phyloP scores from a whole-genome alignment of 2,329 filamentous ascomycete genomes.

The Alternaria triticimaculans region DNA sequence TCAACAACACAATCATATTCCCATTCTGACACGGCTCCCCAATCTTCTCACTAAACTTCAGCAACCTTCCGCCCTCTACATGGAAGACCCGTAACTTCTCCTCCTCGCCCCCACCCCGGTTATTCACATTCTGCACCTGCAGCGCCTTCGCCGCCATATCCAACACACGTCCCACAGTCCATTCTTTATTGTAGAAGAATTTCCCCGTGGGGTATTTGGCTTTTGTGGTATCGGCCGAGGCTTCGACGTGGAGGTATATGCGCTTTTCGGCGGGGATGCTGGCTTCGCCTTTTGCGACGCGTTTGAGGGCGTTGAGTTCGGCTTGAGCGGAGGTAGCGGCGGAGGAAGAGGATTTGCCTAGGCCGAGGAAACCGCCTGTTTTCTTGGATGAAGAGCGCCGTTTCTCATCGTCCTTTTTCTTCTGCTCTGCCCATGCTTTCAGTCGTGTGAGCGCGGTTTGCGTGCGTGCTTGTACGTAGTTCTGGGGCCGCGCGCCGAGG shows the following conservation, averaged over 20 bases:
- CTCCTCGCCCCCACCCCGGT: slow-evolving; percentile 75
- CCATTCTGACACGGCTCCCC: slow-evolving; percentile 76
- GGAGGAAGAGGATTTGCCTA: slow-evolving; percentile 28
- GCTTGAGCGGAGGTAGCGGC: slow-evolving; percentile 67
- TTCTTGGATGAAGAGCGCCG: slow-evolving; percentile 27
- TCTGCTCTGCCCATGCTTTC: slow-evolving; percentile 79
- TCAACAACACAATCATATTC: slow-evolving; percentile 86
- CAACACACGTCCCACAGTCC: slow-evolving; percentile 85
- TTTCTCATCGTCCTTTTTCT: slow-evolving; percentile 75
- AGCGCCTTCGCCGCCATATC: slow-evolving; percentile 78
- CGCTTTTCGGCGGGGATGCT: slow-evolving; percentile 82
- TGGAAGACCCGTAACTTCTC: slow-evolving; percentile 88
- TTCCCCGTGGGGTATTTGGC: slow-evolving; percentile 75
- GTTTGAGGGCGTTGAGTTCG: slow-evolving; percentile 80
- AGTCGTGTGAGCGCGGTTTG: slow-evolving; percentile 77
- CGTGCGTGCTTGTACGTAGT: slow-evolving; percentile 64
- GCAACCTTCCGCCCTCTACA: slow-evolving; percentile 82
- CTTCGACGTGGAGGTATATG: slow-evolving; percentile 90
- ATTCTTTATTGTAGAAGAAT: slow-evolving; percentile 67
- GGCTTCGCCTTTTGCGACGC: slow-evolving; percentile 86
- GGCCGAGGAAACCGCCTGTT: slow-evolving; percentile 29
- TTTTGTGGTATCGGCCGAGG: slow-evolving; percentile 82
- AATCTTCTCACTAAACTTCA: slow-evolving; percentile 89
- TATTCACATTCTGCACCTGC: slow-evolving; percentile 85
- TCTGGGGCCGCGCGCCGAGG: slow-evolving; percentile 57